Percentiles rank a stretch among this genome's conserved stretches.
These are phyloP conservation scores for Lentinula detonsa DNA, from an alignment of 768 basidiomycete species.

Conservation along the genomic window DNA sequence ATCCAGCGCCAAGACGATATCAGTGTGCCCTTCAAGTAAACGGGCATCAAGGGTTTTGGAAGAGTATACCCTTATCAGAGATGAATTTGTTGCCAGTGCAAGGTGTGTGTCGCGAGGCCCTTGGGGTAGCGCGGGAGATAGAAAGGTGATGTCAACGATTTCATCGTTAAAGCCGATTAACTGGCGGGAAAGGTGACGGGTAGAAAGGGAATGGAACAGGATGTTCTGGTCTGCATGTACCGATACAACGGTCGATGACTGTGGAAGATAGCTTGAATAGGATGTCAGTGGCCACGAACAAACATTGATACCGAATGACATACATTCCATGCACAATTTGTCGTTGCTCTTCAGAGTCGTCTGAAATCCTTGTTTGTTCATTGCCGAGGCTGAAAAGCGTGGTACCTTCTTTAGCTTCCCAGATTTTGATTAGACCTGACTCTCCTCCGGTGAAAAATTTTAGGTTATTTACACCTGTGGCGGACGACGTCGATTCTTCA, in stretches of 20 bases:
- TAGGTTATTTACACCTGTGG: conserved; percentile 33
- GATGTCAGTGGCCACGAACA: conserved; percentile 8
- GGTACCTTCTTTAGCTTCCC: conserved; percentile 69
- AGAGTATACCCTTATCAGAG: conserved; percentile 87
- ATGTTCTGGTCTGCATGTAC: conserved; percentile 97
- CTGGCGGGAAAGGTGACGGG: conserved; percentile 63
- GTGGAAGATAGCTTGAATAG: conserved; percentile 58
- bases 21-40: conserved; percentile 82
- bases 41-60: conserved; percentile 72
- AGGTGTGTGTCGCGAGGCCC: conserved; percentile 58
- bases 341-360: conserved; percentile 68
- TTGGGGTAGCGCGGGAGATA: conserved; percentile 35
- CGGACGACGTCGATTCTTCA: conserved; percentile 41
- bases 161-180: conserved; percentile 98
- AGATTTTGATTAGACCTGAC: conserved; percentile 78
- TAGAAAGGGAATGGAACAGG: conserved; percentile 77
- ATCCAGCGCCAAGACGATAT: conserved; percentile 87
- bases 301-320: conserved; percentile 24
- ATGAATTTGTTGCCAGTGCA: conserved; percentile 97
- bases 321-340: conserved; percentile 83
- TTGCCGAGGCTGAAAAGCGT: conserved; percentile 55
- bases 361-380: conserved; percentile 37
- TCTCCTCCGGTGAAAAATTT: conserved; percentile 89
- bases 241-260: conserved; percentile 63
- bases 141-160: conserved; percentile 84